Evolutionary conservation across 768 basidiomycete species (phyloP).

Genomic region (Clavulina sp.): DNA sequence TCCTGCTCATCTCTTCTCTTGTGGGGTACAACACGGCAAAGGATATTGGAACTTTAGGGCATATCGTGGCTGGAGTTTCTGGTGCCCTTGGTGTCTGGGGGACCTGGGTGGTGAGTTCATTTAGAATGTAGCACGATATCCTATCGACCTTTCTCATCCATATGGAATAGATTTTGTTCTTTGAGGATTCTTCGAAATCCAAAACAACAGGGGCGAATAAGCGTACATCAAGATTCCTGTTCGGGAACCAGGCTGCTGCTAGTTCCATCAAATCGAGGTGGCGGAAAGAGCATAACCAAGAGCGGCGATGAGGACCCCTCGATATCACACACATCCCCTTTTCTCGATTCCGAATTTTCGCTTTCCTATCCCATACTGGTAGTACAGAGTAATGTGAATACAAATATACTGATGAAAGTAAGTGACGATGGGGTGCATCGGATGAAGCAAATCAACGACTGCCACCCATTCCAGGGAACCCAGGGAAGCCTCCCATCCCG

Average conservation of each 20-base stretch:
- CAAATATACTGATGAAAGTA: neutral
- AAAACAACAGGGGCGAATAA: conserved; percentile 70
- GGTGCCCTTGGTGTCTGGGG: conserved; percentile 45
- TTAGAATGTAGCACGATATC: neutral
- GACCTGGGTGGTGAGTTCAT: conserved; percentile 43
- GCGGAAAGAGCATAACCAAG: conserved; percentile 26
- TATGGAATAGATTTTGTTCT: conserved; percentile 20
- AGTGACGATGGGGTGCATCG: neutral
- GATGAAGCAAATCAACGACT: neutral
- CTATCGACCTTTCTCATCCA: conserved; percentile 32
- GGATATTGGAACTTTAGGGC: conserved; percentile 37
- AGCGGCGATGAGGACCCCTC: conserved; percentile 2
- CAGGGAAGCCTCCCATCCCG: conserved; percentile 28
- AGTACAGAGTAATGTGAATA: neutral
- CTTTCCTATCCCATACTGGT: neutral
- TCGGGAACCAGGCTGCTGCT: conserved; percentile 54
- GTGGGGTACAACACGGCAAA: conserved; percentile 43
- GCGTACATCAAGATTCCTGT: conserved; percentile 60
- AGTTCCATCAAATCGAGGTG: conserved; percentile 42
- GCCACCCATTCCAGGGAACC: conserved; percentile 31
- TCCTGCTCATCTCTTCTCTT: conserved; percentile 37
- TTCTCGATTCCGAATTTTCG: neutral
- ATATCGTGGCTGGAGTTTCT: conserved; percentile 32
- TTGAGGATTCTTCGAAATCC: conserved; percentile 36
- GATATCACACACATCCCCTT: neutral